These are phyloP conservation scores for Xylogone sp. DNA, from an alignment of 2,329 filamentous ascomycete species.

Conservation along the genomic window DNA sequence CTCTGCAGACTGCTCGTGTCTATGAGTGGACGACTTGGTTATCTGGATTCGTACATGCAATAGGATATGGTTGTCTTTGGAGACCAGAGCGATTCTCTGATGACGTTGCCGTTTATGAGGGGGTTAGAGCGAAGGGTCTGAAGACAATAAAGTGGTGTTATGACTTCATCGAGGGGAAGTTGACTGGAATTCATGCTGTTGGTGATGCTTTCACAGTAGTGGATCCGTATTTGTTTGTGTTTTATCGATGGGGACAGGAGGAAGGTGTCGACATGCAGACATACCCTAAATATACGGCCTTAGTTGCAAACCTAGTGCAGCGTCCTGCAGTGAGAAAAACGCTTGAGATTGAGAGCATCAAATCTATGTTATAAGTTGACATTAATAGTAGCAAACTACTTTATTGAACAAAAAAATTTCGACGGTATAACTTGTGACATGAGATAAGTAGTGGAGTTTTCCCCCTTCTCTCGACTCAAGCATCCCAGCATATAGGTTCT, in stretches of 20 bases:
- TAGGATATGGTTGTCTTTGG: constrained; percentile 22
- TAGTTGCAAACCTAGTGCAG: constrained; percentile 12
- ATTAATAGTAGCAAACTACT: too few relatives aligned
- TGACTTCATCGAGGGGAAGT: constrained; percentile 21
- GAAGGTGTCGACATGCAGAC: constrained; percentile 17
- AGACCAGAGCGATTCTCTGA: constrained; percentile 22
- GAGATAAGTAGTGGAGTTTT: too few relatives aligned
- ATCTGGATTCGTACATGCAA: constrained; percentile 28
- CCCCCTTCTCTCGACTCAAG: too few relatives aligned
- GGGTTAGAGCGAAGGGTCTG: constrained; percentile 17
- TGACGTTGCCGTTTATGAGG: constrained; percentile 13
- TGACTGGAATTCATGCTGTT: constrained; percentile 21
- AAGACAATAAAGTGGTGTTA: constrained; percentile 20
- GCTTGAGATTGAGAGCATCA: constrained; percentile 9
- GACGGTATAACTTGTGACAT: too few relatives aligned
- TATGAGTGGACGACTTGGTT: constrained; percentile 34
- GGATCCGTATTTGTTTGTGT: constrained; percentile 30
- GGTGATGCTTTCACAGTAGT: constrained; percentile 28
- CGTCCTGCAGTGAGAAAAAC: constrained; percentile 4
- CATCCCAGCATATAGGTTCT: too few relatives aligned
- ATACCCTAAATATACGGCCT: constrained; percentile 13
- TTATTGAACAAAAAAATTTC: too few relatives aligned
- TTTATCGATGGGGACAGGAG: constrained; percentile 27
- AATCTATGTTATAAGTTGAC: not conserved
- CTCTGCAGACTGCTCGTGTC: constrained; percentile 24